These are phyloP conservation scores for Termitomyces sp. DNA, from an alignment of 768 basidiomycete genomes.

Conservation along the genomic window DNA sequence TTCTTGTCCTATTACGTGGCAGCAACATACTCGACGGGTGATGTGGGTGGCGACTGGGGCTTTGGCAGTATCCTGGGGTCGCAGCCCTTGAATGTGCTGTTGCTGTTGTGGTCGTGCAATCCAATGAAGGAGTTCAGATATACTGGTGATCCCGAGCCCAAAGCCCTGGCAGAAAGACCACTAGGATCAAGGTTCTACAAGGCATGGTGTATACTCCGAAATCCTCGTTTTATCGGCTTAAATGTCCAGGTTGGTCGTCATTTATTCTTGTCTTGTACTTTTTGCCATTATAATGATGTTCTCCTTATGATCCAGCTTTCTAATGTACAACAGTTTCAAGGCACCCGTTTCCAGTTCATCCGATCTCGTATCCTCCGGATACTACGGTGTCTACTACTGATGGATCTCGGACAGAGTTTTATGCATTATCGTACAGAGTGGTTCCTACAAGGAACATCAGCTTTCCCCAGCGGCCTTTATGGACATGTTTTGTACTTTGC, in stretches of 20 bases:
- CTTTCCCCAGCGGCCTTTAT: background rate
- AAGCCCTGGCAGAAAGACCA: background rate
- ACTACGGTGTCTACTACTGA: constrained; percentile 1
- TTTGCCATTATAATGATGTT: background rate
- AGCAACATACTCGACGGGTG: constrained; percentile 3
- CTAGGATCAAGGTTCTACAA: background rate
- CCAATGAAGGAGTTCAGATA: constrained; percentile 6
- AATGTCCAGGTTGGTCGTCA: constrained; percentile 2
- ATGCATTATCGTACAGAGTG: constrained; percentile 1
- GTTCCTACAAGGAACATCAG: constrained; percentile 1
- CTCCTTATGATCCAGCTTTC: background rate
- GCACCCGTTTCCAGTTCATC: background rate
- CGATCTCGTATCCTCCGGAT: constrained; percentile 2
- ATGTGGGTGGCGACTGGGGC: background rate
- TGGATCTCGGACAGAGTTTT: constrained; percentile 5
- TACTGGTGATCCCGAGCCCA: background rate
- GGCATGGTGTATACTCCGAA: constrained; percentile 1
- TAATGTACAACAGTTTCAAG: background rate
- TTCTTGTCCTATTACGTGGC: constrained; percentile 1
- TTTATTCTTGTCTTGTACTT: background rate
- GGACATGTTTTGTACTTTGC: background rate
- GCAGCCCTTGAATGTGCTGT: background rate
- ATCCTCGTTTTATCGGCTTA: constrained; percentile 1
- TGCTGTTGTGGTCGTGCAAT: constrained; percentile 2
- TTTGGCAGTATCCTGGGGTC: constrained; percentile 1